A percentile compares a stretch with the other conserved stretches of the same genome.
Evolutionary conservation across 2,329 filamentous ascomycete species (phyloP).

Genomic region (Raffaelea arxii): DNA sequence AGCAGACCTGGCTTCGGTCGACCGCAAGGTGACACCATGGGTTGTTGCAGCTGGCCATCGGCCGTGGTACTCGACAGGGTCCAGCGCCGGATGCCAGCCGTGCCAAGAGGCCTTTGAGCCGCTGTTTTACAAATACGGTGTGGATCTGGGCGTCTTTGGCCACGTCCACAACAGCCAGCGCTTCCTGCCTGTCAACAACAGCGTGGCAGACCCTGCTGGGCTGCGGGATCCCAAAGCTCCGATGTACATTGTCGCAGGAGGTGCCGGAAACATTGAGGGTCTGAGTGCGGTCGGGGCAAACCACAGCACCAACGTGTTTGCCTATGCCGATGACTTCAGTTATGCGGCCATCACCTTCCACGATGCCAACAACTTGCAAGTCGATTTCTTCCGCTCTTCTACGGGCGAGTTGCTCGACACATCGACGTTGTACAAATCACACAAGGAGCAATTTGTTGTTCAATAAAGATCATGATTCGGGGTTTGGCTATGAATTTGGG

Average conservation of each 20-base stretch:
- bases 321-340: slow-evolving; percentile 41
- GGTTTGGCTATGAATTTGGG: too few relatives aligned
- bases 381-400: slow-evolving; percentile 39
- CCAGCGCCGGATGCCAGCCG: slow-evolving; percentile 25
- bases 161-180: slow-evolving; percentile 51
- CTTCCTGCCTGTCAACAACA: slow-evolving; percentile 31
- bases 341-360: slow-evolving; percentile 39
- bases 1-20: slow-evolving; percentile 45
- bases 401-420: slow-evolving; percentile 39
- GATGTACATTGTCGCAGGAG: neutral
- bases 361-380: slow-evolving; percentile 32
- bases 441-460: slow-evolving; percentile 33
- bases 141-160: slow-evolving; percentile 46
- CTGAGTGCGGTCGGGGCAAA: slow-evolving; percentile 31
- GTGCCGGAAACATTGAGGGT: slow-evolving; percentile 45
- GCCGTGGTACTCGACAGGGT: slow-evolving; percentile 35
- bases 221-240: slow-evolving; percentile 22
- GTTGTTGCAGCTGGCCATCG: slow-evolving; percentile 33
- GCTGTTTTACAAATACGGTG: slow-evolving; percentile 44
- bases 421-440: slow-evolving; percentile 37
- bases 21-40: slow-evolving; percentile 46
- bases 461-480: too few relatives aligned
- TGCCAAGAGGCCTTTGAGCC: slow-evolving; percentile 45
- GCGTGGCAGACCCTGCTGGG: slow-evolving; percentile 24
- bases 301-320: slow-evolving; percentile 33